These are phyloP conservation scores for Dentipellis fragilis DNA, from an alignment of 768 basidiomycete species.

Conservation along the genomic window DNA sequence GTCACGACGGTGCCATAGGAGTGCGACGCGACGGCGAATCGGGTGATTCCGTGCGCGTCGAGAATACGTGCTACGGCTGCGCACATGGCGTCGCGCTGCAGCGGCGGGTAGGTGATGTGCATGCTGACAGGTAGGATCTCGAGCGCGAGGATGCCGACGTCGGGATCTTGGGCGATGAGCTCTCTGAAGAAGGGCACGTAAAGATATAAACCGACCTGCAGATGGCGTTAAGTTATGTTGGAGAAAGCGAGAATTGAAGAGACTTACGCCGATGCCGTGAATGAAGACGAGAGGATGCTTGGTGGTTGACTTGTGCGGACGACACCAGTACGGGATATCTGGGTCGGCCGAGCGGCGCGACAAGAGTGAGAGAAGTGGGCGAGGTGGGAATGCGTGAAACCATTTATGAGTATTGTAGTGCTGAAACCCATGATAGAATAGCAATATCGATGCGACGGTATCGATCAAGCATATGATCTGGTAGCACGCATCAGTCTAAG, in stretches of 20 bases:
- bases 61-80: conserved; percentile 35
- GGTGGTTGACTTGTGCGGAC: conserved; percentile 35
- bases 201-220: conserved; percentile 51
- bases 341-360: conserved; percentile 28
- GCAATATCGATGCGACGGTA: conserved; percentile 27
- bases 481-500: neutral
- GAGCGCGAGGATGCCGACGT: conserved; percentile 47
- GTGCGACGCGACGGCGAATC: conserved; percentile 41
- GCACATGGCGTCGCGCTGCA: conserved; percentile 30
- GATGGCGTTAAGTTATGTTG: neutral
- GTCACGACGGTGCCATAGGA: conserved; percentile 55
- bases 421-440: conserved; percentile 37
- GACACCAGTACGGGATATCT: conserved; percentile 36
- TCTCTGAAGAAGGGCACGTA: conserved; percentile 44
- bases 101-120: conserved; percentile 46
- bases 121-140: conserved; percentile 53
- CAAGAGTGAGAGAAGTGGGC: conserved; percentile 31
- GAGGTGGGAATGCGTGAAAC: conserved; percentile 42
- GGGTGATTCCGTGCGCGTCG: conserved; percentile 26
- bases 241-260: neutral
- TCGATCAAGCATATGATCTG: conserved; percentile 50
- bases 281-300: conserved; percentile 52
- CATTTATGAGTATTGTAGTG: conserved; percentile 34
- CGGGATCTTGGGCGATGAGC: conserved; percentile 31
- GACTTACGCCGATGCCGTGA: conserved; percentile 56